Evolutionary conservation across 2,329 filamentous ascomycete species (phyloP).

Genomic region (Botrytis deweyae): DNA sequence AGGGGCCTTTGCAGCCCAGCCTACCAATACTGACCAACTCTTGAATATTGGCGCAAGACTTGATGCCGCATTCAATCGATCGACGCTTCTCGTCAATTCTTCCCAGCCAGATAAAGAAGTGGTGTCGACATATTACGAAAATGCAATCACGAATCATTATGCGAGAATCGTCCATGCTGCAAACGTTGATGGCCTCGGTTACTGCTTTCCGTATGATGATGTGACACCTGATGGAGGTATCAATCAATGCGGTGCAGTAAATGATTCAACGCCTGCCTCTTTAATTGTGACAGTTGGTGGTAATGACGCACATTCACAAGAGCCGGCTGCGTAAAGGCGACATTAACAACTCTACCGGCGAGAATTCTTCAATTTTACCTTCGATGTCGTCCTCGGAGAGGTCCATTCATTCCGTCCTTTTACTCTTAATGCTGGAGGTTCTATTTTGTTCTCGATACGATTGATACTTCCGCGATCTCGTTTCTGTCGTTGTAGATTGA

Average conservation of each 20-base stretch:
- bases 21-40: constrained; percentile 40
- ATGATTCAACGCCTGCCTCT: constrained; percentile 37
- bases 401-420: constrained; percentile 23
- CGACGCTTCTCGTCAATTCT: constrained; percentile 58
- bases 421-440: constrained; percentile 20
- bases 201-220: constrained; percentile 72
- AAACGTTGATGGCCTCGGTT: constrained; percentile 60
- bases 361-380: not conserved
- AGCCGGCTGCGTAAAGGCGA: not conserved
- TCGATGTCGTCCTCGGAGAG: not conserved
- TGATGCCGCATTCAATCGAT: constrained; percentile 72
- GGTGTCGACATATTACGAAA: constrained; percentile 51
- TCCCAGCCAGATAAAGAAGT: constrained; percentile 53
- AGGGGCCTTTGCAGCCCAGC: constrained; percentile 52
- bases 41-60: constrained; percentile 71
- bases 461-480: constrained; percentile 22
- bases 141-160: constrained; percentile 63
- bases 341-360: not conserved
- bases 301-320: constrained; percentile 25
- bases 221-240: constrained; percentile 54
- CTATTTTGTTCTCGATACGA: constrained; percentile 17
- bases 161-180: constrained; percentile 61
- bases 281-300: constrained; percentile 31
- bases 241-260: constrained; percentile 64
- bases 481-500: constrained; percentile 24